Base-by-base conservation (phyloP, 129 eudicot species). In the Rutidosis leptorrhynchoides region DNA sequence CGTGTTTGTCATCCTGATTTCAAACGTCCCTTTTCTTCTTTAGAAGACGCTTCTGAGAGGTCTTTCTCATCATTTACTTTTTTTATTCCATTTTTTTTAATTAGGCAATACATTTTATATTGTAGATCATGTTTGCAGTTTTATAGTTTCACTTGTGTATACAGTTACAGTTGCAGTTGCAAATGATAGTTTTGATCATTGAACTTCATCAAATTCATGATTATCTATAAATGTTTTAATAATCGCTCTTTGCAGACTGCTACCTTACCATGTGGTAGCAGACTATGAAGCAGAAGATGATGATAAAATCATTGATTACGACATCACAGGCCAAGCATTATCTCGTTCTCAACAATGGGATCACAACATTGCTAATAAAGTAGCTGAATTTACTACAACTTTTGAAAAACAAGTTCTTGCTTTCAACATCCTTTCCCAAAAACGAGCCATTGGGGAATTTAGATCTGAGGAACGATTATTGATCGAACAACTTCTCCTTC, bases 321-420 rank as follows among this genome's bases (percentile, higher is more conserved):
- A 83, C 70, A 80, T 80, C 6, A 80, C 86, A 37, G 95, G 90
- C 43, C 93, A 84, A 54, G 70, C 86, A 64, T 79, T 83, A n/a
- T 90, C 95, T n/a, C 90, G 93, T 16, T 85, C 95, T 23, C 97
- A 87, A 75, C 97, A 90, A 65, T 90, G 97, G 97, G 93, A 90
- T 82, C 76, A 83, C 71, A 90, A 85, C 45, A 87, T 90, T 75
- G 82, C 88, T 72, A 88, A 90, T 56, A 90, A 87, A 81, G 82
- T 90, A 57, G 86, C 90, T 1, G 94, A 90, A 51, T 87, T 90
- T 65, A 80, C 96, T 15, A 80, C 87, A 28, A 90, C 96, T 1
- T 90, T 90, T 55, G 93, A 87, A 80, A 87, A 90, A 70, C 97
- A 90, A 68, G 97, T 83, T 40, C 78, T 74, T 4, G 95, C 90